These are phyloP conservation scores for Stereocaulon alpinum DNA, from an alignment of 495 filamentous ascomycete species.

Conservation along the genomic window DNA sequence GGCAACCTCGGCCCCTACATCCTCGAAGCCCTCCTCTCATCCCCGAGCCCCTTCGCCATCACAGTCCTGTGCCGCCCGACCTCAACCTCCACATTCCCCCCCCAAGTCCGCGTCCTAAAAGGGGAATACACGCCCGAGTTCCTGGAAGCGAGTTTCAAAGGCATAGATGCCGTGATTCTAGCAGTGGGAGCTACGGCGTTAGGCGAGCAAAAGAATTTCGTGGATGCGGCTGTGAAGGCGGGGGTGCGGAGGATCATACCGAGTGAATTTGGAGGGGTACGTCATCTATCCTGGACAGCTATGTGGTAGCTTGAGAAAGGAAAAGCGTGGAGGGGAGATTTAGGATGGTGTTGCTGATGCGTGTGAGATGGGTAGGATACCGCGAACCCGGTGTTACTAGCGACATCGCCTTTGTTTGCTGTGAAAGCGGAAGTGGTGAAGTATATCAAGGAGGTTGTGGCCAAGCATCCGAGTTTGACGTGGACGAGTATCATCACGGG, in stretches of 20 bases:
- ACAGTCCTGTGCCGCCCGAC: neutral
- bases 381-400: neutral
- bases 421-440: neutral
- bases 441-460: neutral
- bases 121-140: neutral
- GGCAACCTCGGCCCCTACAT: slow-evolving; percentile 6
- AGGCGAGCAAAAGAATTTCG: neutral
- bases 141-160: neutral
- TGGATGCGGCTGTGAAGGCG: slow-evolving; percentile 2
- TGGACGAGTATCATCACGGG: neutral
- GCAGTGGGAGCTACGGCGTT: neutral
- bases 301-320: no score
- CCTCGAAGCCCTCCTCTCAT: neutral
- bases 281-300: neutral
- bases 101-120: neutral
- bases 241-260: slow-evolving; percentile 13
- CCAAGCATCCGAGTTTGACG: neutral
- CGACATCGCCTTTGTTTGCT: neutral
- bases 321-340: no score
- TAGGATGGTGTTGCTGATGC: neutral
- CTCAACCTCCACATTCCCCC: neutral
- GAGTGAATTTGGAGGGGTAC: slow-evolving; percentile 12
- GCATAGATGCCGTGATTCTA: neutral
- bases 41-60: neutral
- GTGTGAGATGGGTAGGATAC: neutral